These are phyloP conservation scores for Trichophyton equinum DNA, from an alignment of 2,329 filamentous ascomycete species.

Conservation along the genomic window DNA sequence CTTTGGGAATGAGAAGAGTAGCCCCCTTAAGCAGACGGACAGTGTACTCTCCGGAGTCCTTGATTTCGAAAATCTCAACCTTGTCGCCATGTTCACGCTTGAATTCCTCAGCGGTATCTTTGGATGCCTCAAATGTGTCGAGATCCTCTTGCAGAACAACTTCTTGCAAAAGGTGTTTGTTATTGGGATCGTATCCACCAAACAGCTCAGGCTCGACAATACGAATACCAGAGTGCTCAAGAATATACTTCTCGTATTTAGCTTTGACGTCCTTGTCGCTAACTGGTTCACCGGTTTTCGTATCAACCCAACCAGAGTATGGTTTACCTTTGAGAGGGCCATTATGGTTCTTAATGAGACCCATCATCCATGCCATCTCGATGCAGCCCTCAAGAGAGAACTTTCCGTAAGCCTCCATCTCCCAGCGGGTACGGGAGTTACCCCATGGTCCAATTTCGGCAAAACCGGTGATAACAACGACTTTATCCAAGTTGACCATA, in stretches of 20 bases:
- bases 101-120: constrained; percentile 96
- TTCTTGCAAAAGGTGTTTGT: constrained; percentile 97
- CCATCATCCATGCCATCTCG: constrained; percentile 99
- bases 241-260: constrained; percentile 93
- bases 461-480: constrained; percentile 94
- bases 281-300: constrained; percentile 86
- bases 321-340: constrained; percentile 89
- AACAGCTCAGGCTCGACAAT: constrained; percentile 96
- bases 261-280: constrained; percentile 96
- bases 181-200: constrained; percentile 90
- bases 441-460: constrained; percentile 95
- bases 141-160: constrained; percentile 95
- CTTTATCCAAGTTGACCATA: constrained; percentile 97
- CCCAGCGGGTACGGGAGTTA: constrained; percentile 95
- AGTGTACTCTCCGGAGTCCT: constrained; percentile 85
- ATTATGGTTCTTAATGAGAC: constrained; percentile 97
- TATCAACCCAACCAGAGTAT: constrained; percentile 91
- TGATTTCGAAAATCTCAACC: constrained; percentile 91
- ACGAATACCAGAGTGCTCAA: constrained; percentile 94
- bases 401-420: constrained; percentile 95
- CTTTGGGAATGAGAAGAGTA: constrained; percentile 89
- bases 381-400: constrained; percentile 97
- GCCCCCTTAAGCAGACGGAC: constrained; percentile 94
- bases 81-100: constrained; percentile 94
- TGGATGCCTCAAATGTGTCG: constrained; percentile 91